Conservation (phyloP, 2,329 filamentous ascomycete genomes). For the Venturia nashicola region DNA sequence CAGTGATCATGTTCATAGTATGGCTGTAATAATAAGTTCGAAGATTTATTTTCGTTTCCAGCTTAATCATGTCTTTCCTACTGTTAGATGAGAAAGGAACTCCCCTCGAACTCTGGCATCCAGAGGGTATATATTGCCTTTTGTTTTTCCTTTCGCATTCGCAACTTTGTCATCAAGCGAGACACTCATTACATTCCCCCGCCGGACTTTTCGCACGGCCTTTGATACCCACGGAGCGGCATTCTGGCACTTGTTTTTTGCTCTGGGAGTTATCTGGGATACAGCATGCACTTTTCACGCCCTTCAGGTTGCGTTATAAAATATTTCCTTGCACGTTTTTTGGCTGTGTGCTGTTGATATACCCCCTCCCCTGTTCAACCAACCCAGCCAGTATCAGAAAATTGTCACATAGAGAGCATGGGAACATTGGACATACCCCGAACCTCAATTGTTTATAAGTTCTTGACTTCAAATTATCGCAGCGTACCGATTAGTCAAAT, state of each 20-base stretch:
- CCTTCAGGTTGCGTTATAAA: too few species aligned
- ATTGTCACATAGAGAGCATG: not conserved
- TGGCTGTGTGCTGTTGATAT: not conserved
- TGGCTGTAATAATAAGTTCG: not conserved
- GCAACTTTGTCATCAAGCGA: not conserved
- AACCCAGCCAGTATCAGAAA: not conserved
- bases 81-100: too few species aligned
- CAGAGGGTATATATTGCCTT: too few species aligned
- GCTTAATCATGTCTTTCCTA: too few species aligned
- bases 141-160: not conserved
- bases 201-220: not conserved
- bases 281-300: not conserved
- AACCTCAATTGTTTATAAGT: not conserved
- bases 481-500: not conserved
- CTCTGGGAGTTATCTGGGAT: not conserved
- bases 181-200: constrained; percentile 6
- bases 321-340: not conserved
- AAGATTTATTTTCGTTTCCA: too few species aligned
- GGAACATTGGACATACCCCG: not conserved
- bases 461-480: not conserved
- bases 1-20: not conserved
- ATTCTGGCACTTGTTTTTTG: not conserved
- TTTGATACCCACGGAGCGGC: constrained; percentile 5
- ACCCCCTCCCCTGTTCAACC: not conserved
- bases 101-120: too few species aligned